Conservation (phyloP, 2,329 filamentous ascomycete species). For the Trichoderma atrobrunneum region DNA sequence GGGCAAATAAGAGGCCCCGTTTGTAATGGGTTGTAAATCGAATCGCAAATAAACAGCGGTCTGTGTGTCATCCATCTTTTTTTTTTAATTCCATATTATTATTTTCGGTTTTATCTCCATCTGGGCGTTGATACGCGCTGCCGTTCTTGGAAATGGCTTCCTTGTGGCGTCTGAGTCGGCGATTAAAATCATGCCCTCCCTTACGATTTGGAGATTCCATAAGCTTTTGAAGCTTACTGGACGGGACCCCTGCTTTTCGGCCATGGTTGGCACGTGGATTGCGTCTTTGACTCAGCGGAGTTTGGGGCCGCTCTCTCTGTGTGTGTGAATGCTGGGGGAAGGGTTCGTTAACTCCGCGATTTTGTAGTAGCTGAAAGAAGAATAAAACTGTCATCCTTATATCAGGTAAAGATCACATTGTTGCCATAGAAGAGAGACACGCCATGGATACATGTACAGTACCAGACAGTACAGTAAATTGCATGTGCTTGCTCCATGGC, state of each 20-base stretch:
- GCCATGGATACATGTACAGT: background rate
- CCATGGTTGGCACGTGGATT: constrained; percentile 9
- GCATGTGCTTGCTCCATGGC: background rate
- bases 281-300: background rate
- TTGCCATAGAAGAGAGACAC: background rate
- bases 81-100: background rate
- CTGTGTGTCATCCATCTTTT: background rate
- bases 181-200: background rate
- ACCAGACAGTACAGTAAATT: background rate
- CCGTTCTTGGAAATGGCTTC: background rate
- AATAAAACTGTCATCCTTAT: background rate
- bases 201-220: background rate
- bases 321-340: background rate
- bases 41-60: background rate
- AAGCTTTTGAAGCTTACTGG: constrained; percentile 11
- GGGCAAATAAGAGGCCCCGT: background rate
- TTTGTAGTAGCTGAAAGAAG: background rate
- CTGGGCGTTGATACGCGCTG: background rate
- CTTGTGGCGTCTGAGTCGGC: constrained; percentile 9
- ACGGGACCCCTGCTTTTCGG: constrained; percentile 1
- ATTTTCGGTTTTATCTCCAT: background rate
- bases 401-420: background rate
- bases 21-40: background rate
- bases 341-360: background rate
- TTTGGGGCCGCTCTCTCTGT: background rate